Base-by-base conservation (phyloP, 768 basidiomycete genomes). In the Agrocybe praecox region DNA sequence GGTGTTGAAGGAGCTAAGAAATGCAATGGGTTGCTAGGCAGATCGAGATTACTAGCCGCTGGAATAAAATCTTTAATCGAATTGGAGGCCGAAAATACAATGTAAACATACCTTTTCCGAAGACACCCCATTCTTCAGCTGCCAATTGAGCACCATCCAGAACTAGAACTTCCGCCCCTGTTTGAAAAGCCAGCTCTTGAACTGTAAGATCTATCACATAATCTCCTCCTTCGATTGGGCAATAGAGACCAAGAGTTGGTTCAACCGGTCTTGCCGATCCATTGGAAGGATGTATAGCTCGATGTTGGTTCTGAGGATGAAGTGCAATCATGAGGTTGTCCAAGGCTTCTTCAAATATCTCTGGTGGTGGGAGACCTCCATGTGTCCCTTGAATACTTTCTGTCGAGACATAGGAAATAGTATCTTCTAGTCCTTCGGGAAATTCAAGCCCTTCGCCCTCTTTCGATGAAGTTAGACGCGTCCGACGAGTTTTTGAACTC, bases 121-220 rank as follows among this genome's bases (percentile, higher is more conserved):
- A 93, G 18, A 81, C 77, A 2, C 94, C 94, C 78, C 87, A 90
- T 69, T 92, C 88, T n/a, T 94, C 92, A 3, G 93, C 88, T 32
- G 90, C 93, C 18, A 96, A 76, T 57, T 95, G 90, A 9, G 88
- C 85, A 2, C 89, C 77, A 74, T 98, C 95, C 49, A 98, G 67
- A 14, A 94, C 83, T 9, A 96, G 78, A 11, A 97, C 87, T 60
- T 97, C 96, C 18, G 93, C 83, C 23, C 82, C 84, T 2, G 87
- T 85, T 52, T 81, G 80, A 47, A 82, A 80, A 6, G 92, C 93
- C 60, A 96, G 73, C 67, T 92, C 90, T 36, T 81, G 78, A 11
- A 96, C 86, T 2, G 93, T 90, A 18, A 85, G 83, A 65, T 90
- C 89, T 19, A 95, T 79, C 21, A 95, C 80, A 68, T 90, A 87